Evolutionary conservation across 1,284 basidiomycete genomes (phyloP).

Genomic region (Cryptococcus deneoformans): DNA sequence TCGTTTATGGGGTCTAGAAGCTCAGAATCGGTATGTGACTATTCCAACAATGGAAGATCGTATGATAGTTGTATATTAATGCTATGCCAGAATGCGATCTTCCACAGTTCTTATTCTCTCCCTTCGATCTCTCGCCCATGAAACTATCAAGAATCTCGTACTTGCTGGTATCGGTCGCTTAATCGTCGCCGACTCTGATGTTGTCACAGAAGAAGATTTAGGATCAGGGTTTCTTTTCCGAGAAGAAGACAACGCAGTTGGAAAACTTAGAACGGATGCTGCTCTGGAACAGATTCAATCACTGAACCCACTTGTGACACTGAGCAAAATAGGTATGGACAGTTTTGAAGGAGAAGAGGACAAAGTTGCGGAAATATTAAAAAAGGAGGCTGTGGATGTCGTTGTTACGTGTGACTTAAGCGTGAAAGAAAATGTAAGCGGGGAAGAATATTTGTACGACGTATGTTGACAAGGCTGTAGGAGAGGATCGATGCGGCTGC

Average conservation of each 20-base stretch:
- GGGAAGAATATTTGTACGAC: background rate
- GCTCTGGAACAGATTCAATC: conserved; percentile 79
- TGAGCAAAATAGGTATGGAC: conserved; percentile 59
- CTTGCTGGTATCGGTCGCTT: conserved; percentile 58
- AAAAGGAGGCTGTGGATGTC: conserved; percentile 62
- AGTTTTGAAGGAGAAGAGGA: conserved; percentile 53
- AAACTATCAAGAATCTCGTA: conserved; percentile 87
- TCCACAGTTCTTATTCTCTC: conserved; percentile 83
- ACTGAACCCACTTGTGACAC: conserved; percentile 85
- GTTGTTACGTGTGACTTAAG: conserved; percentile 79
- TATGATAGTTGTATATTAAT: background rate
- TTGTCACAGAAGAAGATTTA: conserved; percentile 66
- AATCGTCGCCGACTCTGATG: conserved; percentile 56
- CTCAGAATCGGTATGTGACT: conserved; percentile 76
- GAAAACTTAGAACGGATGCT: conserved; percentile 78
- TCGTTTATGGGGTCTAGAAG: conserved; percentile 95
- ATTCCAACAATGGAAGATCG: background rate
- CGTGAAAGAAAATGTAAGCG: conserved; percentile 65
- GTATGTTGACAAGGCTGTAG: conserved; percentile 50
- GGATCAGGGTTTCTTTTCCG: conserved; percentile 92
- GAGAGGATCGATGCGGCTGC: conserved; percentile 72
- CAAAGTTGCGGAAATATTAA: conserved; percentile 60
- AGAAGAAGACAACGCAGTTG: conserved; percentile 75
- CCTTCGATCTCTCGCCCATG: conserved; percentile 84
- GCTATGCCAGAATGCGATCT: conserved; percentile 73